Percentiles rank a stretch among this genome's conserved stretches.
These are phyloP conservation scores for Chalciporus chontae DNA, from an alignment of 768 basidiomycete species.

Conservation along the genomic window DNA sequence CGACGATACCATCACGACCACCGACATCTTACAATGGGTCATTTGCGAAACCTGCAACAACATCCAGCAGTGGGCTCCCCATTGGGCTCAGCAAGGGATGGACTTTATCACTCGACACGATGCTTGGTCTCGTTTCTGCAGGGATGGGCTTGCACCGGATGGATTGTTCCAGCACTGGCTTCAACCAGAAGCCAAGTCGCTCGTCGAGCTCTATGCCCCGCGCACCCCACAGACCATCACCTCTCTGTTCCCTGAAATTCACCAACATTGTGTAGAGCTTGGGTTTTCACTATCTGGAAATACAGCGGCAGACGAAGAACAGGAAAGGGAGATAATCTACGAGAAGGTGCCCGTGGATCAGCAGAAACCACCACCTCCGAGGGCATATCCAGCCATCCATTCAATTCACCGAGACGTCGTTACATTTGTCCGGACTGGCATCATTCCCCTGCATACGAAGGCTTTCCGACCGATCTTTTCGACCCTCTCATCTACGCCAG, in stretches of 20 bases:
- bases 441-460: neutral
- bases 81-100: slow-evolving; percentile 40
- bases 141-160: too few relatives aligned
- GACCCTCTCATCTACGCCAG: neutral
- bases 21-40: slow-evolving; percentile 39
- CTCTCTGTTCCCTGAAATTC: too few relatives aligned
- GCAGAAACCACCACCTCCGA: neutral
- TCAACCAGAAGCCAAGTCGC: too few relatives aligned
- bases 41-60: slow-evolving; percentile 39
- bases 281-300: too few relatives aligned
- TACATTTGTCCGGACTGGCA: neutral
- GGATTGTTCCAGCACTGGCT: too few relatives aligned
- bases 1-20: slow-evolving; percentile 4
- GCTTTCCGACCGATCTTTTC: neutral
- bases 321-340: too few relatives aligned
- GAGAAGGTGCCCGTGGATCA: too few relatives aligned
- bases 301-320: too few relatives aligned
- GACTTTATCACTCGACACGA: slow-evolving; percentile 27
- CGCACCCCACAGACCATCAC: too few relatives aligned
- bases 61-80: slow-evolving; percentile 34
- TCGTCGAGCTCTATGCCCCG: too few relatives aligned
- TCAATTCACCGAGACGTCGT: slow-evolving; percentile 1
- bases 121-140: slow-evolving; percentile 11
- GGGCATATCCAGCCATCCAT: neutral
- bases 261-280: too few relatives aligned